Evolutionary conservation across 306 rosid species (phyloP), one percentile per base, ranked within the genome.

Genomic region (Cicer bijugum): DNA sequence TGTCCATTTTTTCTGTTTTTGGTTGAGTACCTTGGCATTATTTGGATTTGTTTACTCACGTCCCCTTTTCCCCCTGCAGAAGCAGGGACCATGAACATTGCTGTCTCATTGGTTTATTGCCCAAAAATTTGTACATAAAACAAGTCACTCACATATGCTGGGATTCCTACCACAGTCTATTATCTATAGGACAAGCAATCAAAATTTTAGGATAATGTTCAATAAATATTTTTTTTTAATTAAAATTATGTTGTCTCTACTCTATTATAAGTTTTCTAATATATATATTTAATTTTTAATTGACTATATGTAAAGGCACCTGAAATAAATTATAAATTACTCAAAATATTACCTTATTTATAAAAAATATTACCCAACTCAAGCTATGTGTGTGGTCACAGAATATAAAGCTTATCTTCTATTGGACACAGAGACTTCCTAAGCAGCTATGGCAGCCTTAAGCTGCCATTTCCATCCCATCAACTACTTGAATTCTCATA

Each of bases 361-460:
- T 15, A 8, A 40, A 47, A 48, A 42, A 46, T 44, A 39, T 28
- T 59, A 37, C 15, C 45, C 16, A 48, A 12, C 59, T 9, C 10
- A 60, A 20, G 46, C 74, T 79, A 74, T 61, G 59, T 78, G 82
- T 7, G 23, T 76, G 85, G 78, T 72, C 68, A 84, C 50, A 43
- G 5, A 11, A 66, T 28, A 75, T 53, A 74, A 82, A 53, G 58
- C 91, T 87, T 87, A 89, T 87, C 91, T 80, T 81, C 57, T 77
- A 75, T 47, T 45, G 33, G 50, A 53, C 56, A 52, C 14, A 47
- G 80, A 78, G 68, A 64, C 10, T 78, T 28, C 35, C 35, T 77
- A 72, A 79, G 82, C 66, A 85, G 59, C 80, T 67, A 94, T 94
- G 98, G 89, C 82, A 55, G 82, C 88, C 76, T 79, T 88, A 84